phyloP scores from a whole-genome alignment of 148 eudicot species.

The Fallopia convolvulus region DNA sequence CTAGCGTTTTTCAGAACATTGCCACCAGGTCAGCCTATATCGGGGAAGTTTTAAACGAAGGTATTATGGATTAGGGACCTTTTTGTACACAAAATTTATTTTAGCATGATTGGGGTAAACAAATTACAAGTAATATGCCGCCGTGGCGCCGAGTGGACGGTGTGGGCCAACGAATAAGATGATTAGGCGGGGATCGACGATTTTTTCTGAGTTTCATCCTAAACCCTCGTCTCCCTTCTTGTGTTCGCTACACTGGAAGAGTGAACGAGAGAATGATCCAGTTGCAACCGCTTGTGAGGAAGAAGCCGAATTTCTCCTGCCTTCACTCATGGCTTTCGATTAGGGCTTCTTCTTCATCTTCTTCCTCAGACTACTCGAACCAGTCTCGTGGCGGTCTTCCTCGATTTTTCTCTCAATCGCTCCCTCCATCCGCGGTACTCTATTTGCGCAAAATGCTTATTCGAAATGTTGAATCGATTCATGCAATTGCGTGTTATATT shows the following conservation, averaged over 20 bases:
- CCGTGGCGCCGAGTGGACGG: too few species aligned
- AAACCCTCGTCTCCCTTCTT: too few species aligned
- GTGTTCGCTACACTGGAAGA: neutral
- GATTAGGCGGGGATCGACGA: too few species aligned
- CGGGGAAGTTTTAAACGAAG: too few species aligned
- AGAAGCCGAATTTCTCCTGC: neutral
- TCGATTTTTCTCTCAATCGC: conserved; percentile 72
- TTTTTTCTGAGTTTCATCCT: too few species aligned
- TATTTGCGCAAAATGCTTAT: conserved; percentile 12
- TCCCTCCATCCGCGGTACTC: conserved; percentile 65
- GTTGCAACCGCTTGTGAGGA: conserved; percentile 1
- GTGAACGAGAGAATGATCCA: conserved; percentile 5
- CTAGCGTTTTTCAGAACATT: too few species aligned
- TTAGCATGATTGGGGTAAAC: too few species aligned
- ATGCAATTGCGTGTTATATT: neutral
- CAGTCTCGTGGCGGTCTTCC: conserved; percentile 94
- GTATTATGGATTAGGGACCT: too few species aligned
- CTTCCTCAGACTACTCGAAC: conserved; percentile 40
- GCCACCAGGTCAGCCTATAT: too few species aligned
- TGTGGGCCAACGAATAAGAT: too few species aligned
- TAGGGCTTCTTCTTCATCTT: neutral
- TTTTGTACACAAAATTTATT: too few species aligned
- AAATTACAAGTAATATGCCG: too few species aligned
- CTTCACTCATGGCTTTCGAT: neutral
- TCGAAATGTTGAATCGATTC: neutral